Evolutionary conservation across 331 rosid genomes (phyloP), one percentile per base, ranked within the genome.

Genomic region (Rosa hybrid): DNA sequence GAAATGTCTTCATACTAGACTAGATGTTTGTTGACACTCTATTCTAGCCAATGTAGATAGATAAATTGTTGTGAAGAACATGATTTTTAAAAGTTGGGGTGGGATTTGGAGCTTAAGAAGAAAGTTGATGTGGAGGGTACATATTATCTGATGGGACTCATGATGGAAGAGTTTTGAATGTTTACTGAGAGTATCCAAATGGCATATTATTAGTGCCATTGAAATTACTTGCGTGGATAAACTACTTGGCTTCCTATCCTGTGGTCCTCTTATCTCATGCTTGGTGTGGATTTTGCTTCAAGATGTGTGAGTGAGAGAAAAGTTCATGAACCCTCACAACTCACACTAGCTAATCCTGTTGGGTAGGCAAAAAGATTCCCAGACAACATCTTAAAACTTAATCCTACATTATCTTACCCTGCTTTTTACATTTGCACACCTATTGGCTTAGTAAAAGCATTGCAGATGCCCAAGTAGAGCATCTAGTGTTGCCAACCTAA

Each of bases 121-220:
- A 21, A 59, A 75, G 71, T 12, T 6, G 11, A 16, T 2, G 34
- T 64, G 38, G 34, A 30, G 13, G 12, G 6, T 30, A 14, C 21
- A 6, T 6, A 65, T 30, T 12, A 57, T 21, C 18, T 21, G 70
- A 75, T 60, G 59, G 30, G 79, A 45, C 60, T 30, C n/a, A 44
- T 59, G 79, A 62, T 46, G 8, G 27, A 62, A 25, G 60, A 60
- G 60, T 76, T 62, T 60, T 76, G 79, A 46, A 27, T 6, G 45
- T 62, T 76, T 62, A 38, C 68, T 65, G 73, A 78, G 25, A 75
- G 21, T 50, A 71, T 74, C 48, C 81, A 45, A 57, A 56, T 56
- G 69, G 39, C 44, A 78, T 18, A 68, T 9, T 27, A 50, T 65
- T 51, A 39, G 44, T 68, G 13, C 21, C 48, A 12, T 1, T 14